Evolutionary conservation across 2,329 filamentous ascomycete species (phyloP).

Genomic region (Neonectria neomacrospora): DNA sequence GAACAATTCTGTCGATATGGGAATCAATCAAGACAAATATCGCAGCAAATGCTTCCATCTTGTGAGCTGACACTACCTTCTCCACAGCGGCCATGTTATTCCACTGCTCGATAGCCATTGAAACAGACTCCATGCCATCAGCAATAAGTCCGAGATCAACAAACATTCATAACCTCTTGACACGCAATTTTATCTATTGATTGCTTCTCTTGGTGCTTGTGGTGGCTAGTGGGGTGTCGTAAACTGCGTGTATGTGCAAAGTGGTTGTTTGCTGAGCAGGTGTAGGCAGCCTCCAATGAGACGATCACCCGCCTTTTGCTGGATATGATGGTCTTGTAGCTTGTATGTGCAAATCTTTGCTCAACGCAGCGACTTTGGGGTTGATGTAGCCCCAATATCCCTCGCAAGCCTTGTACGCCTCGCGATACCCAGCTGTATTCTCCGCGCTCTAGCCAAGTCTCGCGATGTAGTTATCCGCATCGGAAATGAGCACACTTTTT

Average conservation of each 20-base stretch:
- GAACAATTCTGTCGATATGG: constrained; percentile 63
- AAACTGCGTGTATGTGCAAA: constrained; percentile 58
- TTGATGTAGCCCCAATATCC: constrained; percentile 49
- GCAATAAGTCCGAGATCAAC: constrained; percentile 55
- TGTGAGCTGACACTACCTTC: constrained; percentile 32
- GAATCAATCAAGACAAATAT: constrained; percentile 68
- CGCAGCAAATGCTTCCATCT: constrained; percentile 62
- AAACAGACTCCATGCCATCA: constrained; percentile 37
- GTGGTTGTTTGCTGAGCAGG: constrained; percentile 44
- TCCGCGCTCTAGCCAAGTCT: constrained; percentile 66
- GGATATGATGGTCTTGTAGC: constrained; percentile 47
- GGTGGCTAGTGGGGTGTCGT: constrained; percentile 15
- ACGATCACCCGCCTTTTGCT: constrained; percentile 43
- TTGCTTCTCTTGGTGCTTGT: background rate
- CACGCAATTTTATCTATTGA: constrained; percentile 14
- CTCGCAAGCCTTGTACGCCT: constrained; percentile 23
- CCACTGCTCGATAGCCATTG: constrained; percentile 20
- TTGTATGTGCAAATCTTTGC: constrained; percentile 46
- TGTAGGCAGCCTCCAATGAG: too few species aligned
- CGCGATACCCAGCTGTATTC: constrained; percentile 27
- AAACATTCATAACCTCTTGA: constrained; percentile 56
- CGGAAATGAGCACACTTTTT: constrained; percentile 68
- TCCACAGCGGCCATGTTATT: constrained; percentile 26
- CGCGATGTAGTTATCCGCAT: constrained; percentile 66
- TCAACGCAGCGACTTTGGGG: constrained; percentile 44